Conservation (phyloP, 1,284 basidiomycete species). For the Sanghuangporus weigelae region DNA sequence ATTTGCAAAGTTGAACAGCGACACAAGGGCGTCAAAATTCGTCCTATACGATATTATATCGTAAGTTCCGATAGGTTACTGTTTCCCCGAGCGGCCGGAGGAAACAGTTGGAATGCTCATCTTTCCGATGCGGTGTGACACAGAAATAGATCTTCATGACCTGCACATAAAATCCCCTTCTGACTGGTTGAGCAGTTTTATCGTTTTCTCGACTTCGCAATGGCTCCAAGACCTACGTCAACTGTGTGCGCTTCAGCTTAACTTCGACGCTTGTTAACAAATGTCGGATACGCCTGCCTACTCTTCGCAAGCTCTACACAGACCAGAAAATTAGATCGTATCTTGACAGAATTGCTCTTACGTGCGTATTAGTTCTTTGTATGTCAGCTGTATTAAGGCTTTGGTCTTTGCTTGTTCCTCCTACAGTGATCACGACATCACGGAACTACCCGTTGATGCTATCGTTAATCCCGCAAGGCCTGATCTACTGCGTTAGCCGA, state of each 20-base stretch:
- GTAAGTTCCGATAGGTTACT: too few relatives aligned
- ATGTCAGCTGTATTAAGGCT: background rate
- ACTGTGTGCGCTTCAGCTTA: background rate
- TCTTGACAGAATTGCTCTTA: background rate
- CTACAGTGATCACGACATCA: conserved; percentile 49
- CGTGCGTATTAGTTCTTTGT: background rate
- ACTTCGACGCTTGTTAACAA: background rate
- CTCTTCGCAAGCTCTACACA: background rate
- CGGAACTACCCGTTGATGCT: conserved; percentile 62
- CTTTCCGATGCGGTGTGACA: too few relatives aligned
- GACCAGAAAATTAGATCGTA: background rate
- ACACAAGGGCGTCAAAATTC: too few relatives aligned
- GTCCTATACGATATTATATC: too few relatives aligned
- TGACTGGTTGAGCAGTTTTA: too few relatives aligned
- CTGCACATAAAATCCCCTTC: too few relatives aligned
- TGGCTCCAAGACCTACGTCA: too few relatives aligned
- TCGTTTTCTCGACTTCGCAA: too few relatives aligned
- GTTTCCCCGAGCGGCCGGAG: too few relatives aligned
- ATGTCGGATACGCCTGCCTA: background rate
- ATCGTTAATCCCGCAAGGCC: conserved; percentile 89
- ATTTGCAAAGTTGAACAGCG: too few relatives aligned
- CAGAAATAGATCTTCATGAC: too few relatives aligned
- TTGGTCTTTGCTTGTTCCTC: background rate
- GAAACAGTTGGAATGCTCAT: too few relatives aligned
- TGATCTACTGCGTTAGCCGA: conserved; percentile 56